These are phyloP conservation scores for Niveomyces coronatus DNA, from an alignment of 2,329 filamentous ascomycete genomes.

Conservation along the genomic window DNA sequence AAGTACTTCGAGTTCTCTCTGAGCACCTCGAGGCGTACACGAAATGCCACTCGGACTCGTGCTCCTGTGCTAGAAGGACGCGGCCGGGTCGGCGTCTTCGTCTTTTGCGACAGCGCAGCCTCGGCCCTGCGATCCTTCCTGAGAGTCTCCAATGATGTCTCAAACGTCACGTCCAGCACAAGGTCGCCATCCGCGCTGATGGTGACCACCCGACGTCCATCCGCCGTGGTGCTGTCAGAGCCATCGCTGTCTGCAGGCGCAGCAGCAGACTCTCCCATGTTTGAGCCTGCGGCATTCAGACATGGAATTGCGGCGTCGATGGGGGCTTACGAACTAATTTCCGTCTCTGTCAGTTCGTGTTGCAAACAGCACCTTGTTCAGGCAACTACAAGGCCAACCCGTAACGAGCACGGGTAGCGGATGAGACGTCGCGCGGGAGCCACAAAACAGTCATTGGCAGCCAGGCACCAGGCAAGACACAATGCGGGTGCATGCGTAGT, in stretches of 20 bases:
- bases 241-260: conserved; percentile 21
- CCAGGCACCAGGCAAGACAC: no score
- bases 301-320: neutral
- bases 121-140: conserved; percentile 31
- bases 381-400: no score
- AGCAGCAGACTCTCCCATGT: conserved; percentile 23
- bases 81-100: conserved; percentile 16
- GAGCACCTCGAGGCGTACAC: conserved; percentile 47
- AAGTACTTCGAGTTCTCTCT: conserved; percentile 60
- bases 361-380: no score
- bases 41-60: conserved; percentile 38
- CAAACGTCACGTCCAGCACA: conserved; percentile 55
- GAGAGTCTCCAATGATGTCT: conserved; percentile 44
- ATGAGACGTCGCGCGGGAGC: no score
- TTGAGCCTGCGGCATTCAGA: conserved; percentile 3
- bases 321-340: no score
- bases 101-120: conserved; percentile 21
- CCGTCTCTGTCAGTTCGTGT: no score
- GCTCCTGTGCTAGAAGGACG: conserved; percentile 24
- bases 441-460: no score
- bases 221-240: conserved; percentile 17
- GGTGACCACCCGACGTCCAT: conserved; percentile 30
- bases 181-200: conserved; percentile 52
- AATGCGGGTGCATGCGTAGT: no score
- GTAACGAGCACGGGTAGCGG: no score